phyloP scores from a whole-genome alignment of 2,329 filamentous ascomycete species.

The Fusarium mexicanum region DNA sequence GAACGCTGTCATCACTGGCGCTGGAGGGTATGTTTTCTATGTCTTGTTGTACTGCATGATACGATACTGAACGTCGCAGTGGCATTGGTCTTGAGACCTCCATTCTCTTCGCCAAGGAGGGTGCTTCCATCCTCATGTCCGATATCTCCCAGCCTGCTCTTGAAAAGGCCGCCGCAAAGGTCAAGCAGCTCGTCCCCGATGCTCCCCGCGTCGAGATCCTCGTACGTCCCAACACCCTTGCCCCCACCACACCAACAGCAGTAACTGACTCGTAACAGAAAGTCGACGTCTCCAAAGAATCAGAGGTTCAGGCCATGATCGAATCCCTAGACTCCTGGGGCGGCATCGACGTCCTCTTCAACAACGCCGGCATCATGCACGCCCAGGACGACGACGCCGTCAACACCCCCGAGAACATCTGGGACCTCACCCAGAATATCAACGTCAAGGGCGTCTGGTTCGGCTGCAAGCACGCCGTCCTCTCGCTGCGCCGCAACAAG shows the following conservation, averaged over 20 bases:
- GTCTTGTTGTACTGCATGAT: background rate
- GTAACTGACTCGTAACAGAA: constrained; percentile 35
- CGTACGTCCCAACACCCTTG: constrained; percentile 47
- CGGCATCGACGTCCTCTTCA: constrained; percentile 92
- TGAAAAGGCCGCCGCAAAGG: constrained; percentile 78
- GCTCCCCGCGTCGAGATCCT: constrained; percentile 70
- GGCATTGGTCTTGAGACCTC: constrained; percentile 93
- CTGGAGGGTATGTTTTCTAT: constrained; percentile 75
- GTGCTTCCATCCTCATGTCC: constrained; percentile 84
- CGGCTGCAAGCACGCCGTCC: constrained; percentile 89
- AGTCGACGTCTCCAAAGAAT: constrained; percentile 86
- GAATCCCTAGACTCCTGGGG: constrained; percentile 84
- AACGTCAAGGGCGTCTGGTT: constrained; percentile 99
- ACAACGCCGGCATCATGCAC: constrained; percentile 98
- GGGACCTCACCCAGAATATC: constrained; percentile 92
- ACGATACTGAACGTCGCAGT: constrained; percentile 55
- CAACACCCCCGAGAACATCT: constrained; percentile 87
- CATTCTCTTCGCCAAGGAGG: constrained; percentile 90
- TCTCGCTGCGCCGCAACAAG: constrained; percentile 79
- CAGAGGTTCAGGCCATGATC: constrained; percentile 78
- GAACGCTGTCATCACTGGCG: constrained; percentile 81
- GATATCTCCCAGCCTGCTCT: constrained; percentile 85
- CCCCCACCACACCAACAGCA: background rate
- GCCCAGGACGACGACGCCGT: constrained; percentile 81
- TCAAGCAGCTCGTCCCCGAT: constrained; percentile 75